A percentile compares a stretch with the other conserved stretches of the same genome.
These are phyloP conservation scores for Hypoxylon trugodes DNA, from an alignment of 495 filamentous ascomycete genomes.

Conservation along the genomic window DNA sequence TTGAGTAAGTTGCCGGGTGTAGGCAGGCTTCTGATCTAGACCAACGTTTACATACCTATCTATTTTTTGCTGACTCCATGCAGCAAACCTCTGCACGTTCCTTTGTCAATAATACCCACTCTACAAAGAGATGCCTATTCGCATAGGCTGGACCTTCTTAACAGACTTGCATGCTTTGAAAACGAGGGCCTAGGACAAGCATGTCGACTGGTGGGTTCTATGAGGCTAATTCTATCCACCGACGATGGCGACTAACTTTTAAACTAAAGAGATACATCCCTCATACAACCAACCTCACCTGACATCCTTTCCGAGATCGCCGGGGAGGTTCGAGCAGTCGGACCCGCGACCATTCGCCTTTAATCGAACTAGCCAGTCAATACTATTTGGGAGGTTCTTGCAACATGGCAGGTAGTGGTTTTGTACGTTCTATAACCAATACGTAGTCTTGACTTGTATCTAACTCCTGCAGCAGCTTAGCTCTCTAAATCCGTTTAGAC, in stretches of 20 bases:
- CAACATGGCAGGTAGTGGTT: conserved; percentile 17
- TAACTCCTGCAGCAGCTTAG: conserved; percentile 13
- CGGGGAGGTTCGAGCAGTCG: conserved; percentile 28
- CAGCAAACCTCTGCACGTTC: conserved; percentile 1
- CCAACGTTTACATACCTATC: not conserved
- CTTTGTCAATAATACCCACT: conserved; percentile 11
- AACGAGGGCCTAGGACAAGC: conserved; percentile 33
- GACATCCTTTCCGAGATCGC: conserved; percentile 34
- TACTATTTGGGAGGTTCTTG: not conserved
- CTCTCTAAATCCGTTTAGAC: conserved; percentile 3
- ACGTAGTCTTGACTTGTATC: not conserved
- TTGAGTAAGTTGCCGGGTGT: not conserved
- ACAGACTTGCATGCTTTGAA: conserved; percentile 27
- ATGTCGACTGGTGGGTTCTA: conserved; percentile 45
- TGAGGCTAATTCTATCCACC: not conserved
- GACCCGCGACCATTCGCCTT: not conserved
- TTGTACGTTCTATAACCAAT: not conserved
- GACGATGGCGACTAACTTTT: not conserved
- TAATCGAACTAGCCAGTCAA: not conserved
- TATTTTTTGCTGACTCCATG: conserved; percentile 2
- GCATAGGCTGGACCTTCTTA: conserved; percentile 6
- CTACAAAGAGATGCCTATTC: conserved; percentile 32
- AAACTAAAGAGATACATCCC: conserved; percentile 19
- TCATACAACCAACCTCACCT: conserved; percentile 32
- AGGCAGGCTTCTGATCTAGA: not conserved